Conservation (phyloP, 805 yeast genomes). For the Peterozyma xylosa region DNA sequence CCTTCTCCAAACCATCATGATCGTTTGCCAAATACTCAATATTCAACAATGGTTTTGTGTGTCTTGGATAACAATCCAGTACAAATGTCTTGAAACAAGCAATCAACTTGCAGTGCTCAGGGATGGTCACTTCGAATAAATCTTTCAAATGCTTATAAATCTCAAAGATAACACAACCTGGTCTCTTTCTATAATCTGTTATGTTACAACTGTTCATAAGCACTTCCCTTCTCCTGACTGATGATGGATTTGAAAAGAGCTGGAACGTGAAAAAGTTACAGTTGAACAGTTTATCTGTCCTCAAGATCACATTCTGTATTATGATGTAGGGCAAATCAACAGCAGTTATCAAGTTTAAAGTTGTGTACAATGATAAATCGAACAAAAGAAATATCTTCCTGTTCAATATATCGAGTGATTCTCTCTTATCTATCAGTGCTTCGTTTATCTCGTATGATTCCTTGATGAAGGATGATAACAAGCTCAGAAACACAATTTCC, state of each 20-base stretch:
- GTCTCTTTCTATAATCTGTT: slow-evolving; percentile 3
- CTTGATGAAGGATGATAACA: neutral
- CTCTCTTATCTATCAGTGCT: neutral
- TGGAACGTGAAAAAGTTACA: neutral
- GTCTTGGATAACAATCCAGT: neutral
- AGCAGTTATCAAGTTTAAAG: slow-evolving; percentile 1
- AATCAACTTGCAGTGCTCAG: slow-evolving; percentile 1
- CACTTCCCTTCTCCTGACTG: neutral
- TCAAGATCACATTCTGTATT: slow-evolving; percentile 3
- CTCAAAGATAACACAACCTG: slow-evolving; percentile 6
- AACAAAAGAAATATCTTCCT: slow-evolving; percentile 1
- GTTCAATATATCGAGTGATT: neutral
- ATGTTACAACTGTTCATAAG: slow-evolving; percentile 1
- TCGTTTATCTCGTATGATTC: neutral
- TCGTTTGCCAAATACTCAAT: neutral
- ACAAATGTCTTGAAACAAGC: slow-evolving; percentile 3
- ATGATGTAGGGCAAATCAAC: slow-evolving; percentile 8
- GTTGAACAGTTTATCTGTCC: neutral
- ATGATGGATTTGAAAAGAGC: neutral
- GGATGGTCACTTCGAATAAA: neutral
- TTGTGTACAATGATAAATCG: slow-evolving; percentile 4
- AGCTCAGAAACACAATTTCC: slow-evolving; percentile 4
- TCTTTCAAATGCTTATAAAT: slow-evolving; percentile 2
- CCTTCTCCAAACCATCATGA: neutral
- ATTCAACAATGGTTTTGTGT: slow-evolving; percentile 1